phyloP scores from a whole-genome alignment of 2,329 filamentous ascomycete species.

The Aspergillus quadricinctus region DNA sequence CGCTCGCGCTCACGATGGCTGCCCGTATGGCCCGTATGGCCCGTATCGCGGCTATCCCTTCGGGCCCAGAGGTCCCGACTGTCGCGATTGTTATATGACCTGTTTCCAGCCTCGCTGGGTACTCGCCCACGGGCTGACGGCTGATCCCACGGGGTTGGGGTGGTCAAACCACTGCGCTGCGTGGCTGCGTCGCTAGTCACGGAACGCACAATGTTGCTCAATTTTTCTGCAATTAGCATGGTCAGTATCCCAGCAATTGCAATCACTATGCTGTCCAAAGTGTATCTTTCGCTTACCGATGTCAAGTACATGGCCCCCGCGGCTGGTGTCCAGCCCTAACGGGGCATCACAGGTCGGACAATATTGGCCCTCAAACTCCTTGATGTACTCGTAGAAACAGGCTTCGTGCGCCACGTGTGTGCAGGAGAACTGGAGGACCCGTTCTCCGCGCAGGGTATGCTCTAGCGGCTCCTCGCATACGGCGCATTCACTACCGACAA shows the following conservation, averaged over 20 bases:
- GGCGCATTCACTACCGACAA: constrained; percentile 89
- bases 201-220: constrained; percentile 86
- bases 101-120: constrained; percentile 30
- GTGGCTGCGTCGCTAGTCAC: constrained; percentile 63
- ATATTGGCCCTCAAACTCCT: constrained; percentile 87
- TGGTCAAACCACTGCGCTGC: constrained; percentile 48
- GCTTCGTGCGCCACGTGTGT: constrained; percentile 96
- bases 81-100: constrained; percentile 23
- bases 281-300: constrained; percentile 59
- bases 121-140: constrained; percentile 28
- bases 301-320: constrained; percentile 87
- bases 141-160: constrained; percentile 59
- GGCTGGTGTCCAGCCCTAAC: constrained; percentile 83
- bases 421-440: constrained; percentile 92
- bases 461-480: constrained; percentile 96
- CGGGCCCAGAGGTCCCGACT: constrained; percentile 26
- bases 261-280: background rate
- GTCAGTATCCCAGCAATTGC: constrained; percentile 15
- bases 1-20: constrained; percentile 42
- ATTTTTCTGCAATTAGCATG: constrained; percentile 65
- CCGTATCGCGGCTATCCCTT: constrained; percentile 40
- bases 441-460: constrained; percentile 88
- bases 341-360: constrained; percentile 93
- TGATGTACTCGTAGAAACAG: constrained; percentile 98
- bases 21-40: constrained; percentile 33